Evolutionary conservation across 148 eudicot genomes (phyloP).

Genomic region (Vaccinium macrocarpon): DNA sequence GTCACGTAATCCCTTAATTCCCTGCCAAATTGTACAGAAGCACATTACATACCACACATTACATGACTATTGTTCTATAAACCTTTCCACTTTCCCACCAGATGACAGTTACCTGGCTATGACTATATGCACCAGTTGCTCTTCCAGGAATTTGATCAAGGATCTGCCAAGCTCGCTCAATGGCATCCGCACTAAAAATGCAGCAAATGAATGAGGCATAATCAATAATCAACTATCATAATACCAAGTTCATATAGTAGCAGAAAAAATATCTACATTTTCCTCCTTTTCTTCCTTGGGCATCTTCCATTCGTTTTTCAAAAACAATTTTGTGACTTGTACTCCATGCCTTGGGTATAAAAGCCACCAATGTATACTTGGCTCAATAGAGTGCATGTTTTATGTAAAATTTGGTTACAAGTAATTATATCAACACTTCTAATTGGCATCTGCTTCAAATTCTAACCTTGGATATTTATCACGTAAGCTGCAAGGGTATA

Average conservation of each 20-base stretch:
- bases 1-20: slow-evolving; percentile 89
- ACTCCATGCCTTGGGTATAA: slow-evolving; percentile 7
- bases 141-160: slow-evolving; percentile 89
- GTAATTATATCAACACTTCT: background rate
- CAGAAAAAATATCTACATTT: background rate
- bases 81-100: background rate
- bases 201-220: slow-evolving; percentile 3
- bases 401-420: background rate
- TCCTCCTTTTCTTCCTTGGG: background rate
- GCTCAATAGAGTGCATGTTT: background rate
- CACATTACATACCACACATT: background rate
- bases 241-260: background rate
- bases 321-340: background rate
- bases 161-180: slow-evolving; percentile 79
- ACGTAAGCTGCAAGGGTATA: background rate
- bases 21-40: slow-evolving; percentile 35
- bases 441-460: background rate
- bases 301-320: background rate
- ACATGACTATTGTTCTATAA: slow-evolving; percentile 3
- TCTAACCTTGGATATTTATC: background rate
- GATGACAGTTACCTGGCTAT: slow-evolving; percentile 60
- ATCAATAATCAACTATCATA: background rate
- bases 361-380: background rate
- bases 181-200: slow-evolving; percentile 62
- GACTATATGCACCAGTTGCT: slow-evolving; percentile 97